Conservation (phyloP, 2,329 filamentous ascomycete genomes). For the Plenodomus lindquistii region DNA sequence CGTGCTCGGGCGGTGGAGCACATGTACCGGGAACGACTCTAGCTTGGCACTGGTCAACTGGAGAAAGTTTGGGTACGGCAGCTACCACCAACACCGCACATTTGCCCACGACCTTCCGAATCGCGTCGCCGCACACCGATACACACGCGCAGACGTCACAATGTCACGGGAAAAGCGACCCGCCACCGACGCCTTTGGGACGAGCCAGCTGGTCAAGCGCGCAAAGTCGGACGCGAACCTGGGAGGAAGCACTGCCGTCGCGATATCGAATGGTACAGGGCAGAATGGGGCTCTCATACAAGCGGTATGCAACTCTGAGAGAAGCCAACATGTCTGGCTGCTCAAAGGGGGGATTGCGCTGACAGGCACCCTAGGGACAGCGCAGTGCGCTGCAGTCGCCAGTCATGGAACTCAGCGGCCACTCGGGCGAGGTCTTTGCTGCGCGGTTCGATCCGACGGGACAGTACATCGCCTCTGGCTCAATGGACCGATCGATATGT, state of each 20-base stretch:
- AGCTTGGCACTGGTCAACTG: slow-evolving; percentile 14
- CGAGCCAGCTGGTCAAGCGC: slow-evolving; percentile 83
- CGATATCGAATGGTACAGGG: slow-evolving; percentile 59
- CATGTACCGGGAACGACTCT: slow-evolving; percentile 1
- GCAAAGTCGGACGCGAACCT: slow-evolving; percentile 72
- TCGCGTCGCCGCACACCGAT: not conserved
- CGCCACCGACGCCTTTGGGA: slow-evolving; percentile 80
- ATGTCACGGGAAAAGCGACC: slow-evolving; percentile 95
- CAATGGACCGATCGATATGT: slow-evolving; percentile 93
- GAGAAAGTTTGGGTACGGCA: not conserved
- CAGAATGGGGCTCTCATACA: slow-evolving; percentile 68
- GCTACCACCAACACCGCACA: slow-evolving; percentile 2
- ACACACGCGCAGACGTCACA: slow-evolving; percentile 16
- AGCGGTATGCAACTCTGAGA: slow-evolving; percentile 56
- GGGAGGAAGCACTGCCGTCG: slow-evolving; percentile 57
- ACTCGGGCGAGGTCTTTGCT: slow-evolving; percentile 83
- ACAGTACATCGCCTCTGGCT: slow-evolving; percentile 87
- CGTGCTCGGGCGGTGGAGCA: slow-evolving; percentile 11
- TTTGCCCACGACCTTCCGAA: slow-evolving; percentile 6
- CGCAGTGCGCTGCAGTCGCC: slow-evolving; percentile 84
- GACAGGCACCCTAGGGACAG: slow-evolving; percentile 61
- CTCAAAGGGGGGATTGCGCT: slow-evolving; percentile 26
- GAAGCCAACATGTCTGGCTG: slow-evolving; percentile 20
- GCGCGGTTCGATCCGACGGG: slow-evolving; percentile 89
- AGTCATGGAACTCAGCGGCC: slow-evolving; percentile 86